phyloP scores from a whole-genome alignment of 371 early-diverging fungal genomes.

The Mucor velutinosus region DNA sequence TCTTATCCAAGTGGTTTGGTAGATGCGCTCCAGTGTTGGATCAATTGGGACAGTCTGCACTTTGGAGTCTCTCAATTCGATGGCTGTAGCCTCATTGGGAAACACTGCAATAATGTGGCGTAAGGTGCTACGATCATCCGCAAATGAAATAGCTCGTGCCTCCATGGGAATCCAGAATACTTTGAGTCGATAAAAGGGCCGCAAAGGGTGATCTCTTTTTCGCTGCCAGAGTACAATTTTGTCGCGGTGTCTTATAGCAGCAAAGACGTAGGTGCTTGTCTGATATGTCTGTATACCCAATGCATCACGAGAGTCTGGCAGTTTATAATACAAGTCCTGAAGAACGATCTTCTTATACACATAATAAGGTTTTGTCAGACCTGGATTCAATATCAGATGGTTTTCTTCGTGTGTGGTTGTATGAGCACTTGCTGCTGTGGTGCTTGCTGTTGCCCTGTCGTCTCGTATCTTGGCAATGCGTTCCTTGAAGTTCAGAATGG shows the following conservation, averaged over 20 bases:
- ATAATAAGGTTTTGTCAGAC: slow-evolving; percentile 26
- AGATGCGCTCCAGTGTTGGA: slow-evolving; percentile 25
- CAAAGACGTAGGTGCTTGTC: slow-evolving; percentile 41
- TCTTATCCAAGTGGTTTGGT: slow-evolving; percentile 27
- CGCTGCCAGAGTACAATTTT: slow-evolving; percentile 48
- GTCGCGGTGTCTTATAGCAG: slow-evolving; percentile 35
- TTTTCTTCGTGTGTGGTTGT: neutral
- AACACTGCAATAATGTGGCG: slow-evolving; percentile 44
- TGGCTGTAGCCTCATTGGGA: slow-evolving; percentile 39
- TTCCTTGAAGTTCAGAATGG: slow-evolving; percentile 12
- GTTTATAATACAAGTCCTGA: slow-evolving; percentile 43
- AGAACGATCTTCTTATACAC: slow-evolving; percentile 23
- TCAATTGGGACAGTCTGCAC: slow-evolving; percentile 41
- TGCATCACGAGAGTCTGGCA: slow-evolving; percentile 43
- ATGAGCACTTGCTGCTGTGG: neutral
- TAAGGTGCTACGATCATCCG: slow-evolving; percentile 45
- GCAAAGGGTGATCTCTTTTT: slow-evolving; percentile 18
- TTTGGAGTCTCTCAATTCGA: slow-evolving; percentile 40
- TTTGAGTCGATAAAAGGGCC: slow-evolving; percentile 36
- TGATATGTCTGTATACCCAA: slow-evolving; percentile 34
- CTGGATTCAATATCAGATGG: neutral
- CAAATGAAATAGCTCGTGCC: slow-evolving; percentile 41
- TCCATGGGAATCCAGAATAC: slow-evolving; percentile 51
- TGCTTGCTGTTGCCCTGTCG: neutral
- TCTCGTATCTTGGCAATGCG: slow-evolving; percentile 15